Base-by-base conservation (phyloP, 148 eudicot genomes). In the Fagopyrum tataricum region DNA sequence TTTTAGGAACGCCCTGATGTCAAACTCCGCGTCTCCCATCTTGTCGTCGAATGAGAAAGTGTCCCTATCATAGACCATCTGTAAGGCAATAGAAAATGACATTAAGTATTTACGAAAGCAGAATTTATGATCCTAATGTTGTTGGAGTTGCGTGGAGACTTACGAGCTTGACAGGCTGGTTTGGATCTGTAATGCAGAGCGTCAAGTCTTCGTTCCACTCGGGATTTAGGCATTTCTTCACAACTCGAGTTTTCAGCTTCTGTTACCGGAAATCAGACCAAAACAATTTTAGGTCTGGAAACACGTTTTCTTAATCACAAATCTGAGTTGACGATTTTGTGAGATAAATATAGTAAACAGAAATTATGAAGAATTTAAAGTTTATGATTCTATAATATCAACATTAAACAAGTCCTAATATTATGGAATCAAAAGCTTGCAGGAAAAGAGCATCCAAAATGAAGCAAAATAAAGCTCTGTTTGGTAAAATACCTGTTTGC, bases 151-250 rank as follows among this genome's bases (percentile, higher is more conserved):
- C 9, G 67, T 26, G 4, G 43, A 24, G 21, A 15, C 82, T 79
- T 76, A 79, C 82, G 2, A 79, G 67, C 64, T 79, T 79, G 6
- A 79, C 61, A 1, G 76, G 73, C 39, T 79, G 81, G 51, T 78
- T 78, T 1, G 76, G 73, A 44, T 82, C 79, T 9, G 76, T 68
- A 49, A 82, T 72, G 67, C 76, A 76, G 46, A 82, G 84, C 10
- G 84, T 82, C 7, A 82, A 72, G 72, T 82, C 81, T 55, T 78
- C 84, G 20, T 82, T 79, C 84, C 84, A 82, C 13, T 76, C 75
- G 3, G 81, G 84, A 73, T 82, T 78, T 6, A 79, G 51, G 2
- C 77, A 73, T 73, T 78, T 76, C 73, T 79, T 78, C 10, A 82
- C 44, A 4, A 79, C 77, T 26, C 84, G 79, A 44, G 84, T 82